phyloP scores from a whole-genome alignment of 305 asterid genomes.

The Solanum hybrid region DNA sequence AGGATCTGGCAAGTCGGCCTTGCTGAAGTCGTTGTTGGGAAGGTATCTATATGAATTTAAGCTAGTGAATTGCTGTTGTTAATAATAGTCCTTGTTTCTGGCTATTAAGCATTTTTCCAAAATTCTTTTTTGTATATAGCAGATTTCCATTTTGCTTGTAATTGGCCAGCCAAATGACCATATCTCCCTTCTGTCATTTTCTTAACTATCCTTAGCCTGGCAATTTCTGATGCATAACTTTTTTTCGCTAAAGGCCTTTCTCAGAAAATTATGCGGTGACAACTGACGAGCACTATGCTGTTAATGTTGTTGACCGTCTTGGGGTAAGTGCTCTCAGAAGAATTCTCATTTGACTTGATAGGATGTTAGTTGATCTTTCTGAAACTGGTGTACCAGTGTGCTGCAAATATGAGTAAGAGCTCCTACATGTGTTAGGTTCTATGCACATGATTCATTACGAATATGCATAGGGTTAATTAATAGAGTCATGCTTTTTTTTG shows the following conservation, averaged over 20 bases:
- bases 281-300: slow-evolving; percentile 45
- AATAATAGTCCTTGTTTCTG: background rate
- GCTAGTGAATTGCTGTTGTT: background rate
- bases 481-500: background rate
- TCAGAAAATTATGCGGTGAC: slow-evolving; percentile 57
- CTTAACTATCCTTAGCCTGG: background rate
- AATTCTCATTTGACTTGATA: slow-evolving; percentile 12
- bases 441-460: background rate
- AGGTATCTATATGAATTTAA: slow-evolving; percentile 42
- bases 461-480: background rate
- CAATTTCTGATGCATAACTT: slow-evolving; percentile 1
- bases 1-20: slow-evolving; percentile 76
- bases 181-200: background rate
- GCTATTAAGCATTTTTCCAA: background rate
- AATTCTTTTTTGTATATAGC: background rate
- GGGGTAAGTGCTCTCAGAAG: slow-evolving; percentile 44
- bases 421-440: background rate
- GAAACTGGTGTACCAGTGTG: background rate
- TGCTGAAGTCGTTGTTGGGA: slow-evolving; percentile 71
- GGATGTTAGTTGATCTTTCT: slow-evolving; percentile 2
- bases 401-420: slow-evolving; percentile 1
- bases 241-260: slow-evolving; percentile 63
- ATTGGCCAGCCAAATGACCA: background rate
- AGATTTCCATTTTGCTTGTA: background rate
- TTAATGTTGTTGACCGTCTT: slow-evolving; percentile 57